A percentile compares a stretch with the other conserved stretches of the same genome.
phyloP scores from a whole-genome alignment of 108 stramenopile genomes.

The Conticribra guillardii region DNA sequence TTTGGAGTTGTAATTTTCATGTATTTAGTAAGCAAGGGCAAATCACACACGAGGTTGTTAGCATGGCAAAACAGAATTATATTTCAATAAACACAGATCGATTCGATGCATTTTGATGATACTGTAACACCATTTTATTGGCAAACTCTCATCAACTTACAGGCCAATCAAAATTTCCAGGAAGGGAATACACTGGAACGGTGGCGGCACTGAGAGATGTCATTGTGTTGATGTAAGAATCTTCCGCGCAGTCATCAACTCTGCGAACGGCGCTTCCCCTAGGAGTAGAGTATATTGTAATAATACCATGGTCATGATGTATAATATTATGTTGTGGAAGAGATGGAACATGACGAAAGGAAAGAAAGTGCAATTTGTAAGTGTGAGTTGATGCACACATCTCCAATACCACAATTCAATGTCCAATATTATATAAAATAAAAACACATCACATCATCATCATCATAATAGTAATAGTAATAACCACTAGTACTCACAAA shows the following conservation, averaged over 20 bases:
- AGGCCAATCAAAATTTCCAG: constrained; percentile 39
- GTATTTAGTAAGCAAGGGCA: not conserved
- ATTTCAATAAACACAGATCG: no score
- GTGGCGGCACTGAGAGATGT: constrained; percentile 21
- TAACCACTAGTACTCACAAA: constrained; percentile 19
- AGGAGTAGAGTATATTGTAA: not conserved
- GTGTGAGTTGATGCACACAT: no score
- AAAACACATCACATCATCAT: no score
- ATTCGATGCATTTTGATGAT: no score
- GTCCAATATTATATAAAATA: no score
- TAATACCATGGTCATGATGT: not conserved
- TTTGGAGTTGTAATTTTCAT: not conserved
- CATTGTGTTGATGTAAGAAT: constrained; percentile 17
- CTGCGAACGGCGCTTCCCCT: constrained; percentile 37
- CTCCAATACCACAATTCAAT: no score
- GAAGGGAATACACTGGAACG: constrained; percentile 24
- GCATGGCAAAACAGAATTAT: no score
- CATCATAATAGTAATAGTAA: not conserved
- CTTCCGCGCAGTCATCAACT: constrained; percentile 27
- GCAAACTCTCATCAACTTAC: not conserved
- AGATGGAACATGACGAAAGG: not conserved
- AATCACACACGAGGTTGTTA: no score
- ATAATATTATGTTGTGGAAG: not conserved
- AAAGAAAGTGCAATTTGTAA: no score
- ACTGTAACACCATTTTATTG: no score